A percentile compares a stretch with the other conserved stretches of the same genome.
Conservation (phyloP, 441 rosid genomes). For the Aquilaria agallochum region DNA sequence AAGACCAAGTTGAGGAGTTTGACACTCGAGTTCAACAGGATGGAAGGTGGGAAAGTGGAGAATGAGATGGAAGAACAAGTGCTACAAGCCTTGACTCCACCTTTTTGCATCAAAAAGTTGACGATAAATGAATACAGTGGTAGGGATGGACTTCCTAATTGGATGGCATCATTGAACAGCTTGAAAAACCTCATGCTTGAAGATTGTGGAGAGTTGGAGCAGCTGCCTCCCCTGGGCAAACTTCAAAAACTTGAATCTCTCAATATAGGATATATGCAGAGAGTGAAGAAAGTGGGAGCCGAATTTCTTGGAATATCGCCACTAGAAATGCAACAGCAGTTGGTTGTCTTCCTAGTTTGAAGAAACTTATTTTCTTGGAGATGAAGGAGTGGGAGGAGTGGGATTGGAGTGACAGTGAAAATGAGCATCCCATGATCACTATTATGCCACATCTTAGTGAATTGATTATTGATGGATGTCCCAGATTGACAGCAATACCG, state of each 20-base stretch:
- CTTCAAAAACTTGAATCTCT: conserved; percentile 13
- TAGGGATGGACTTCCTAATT: no score
- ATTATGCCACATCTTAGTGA: conserved; percentile 15
- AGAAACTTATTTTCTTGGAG: not conserved
- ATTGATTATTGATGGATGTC: not conserved
- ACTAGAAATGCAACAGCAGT: not conserved
- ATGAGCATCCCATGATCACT: not conserved
- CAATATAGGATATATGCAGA: not conserved
- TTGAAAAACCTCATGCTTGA: no score
- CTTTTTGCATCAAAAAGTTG: no score
- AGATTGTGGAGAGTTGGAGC: no score
- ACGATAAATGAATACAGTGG: no score
- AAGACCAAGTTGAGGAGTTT: conserved; percentile 7
- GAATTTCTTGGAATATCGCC: conserved; percentile 13
- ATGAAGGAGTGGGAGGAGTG: conserved; percentile 15
- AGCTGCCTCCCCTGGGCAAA: not conserved
- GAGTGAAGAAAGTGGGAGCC: conserved; percentile 4
- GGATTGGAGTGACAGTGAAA: conserved; percentile 8
- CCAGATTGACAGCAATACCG: conserved; percentile 3
- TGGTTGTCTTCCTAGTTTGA: conserved; percentile 7
- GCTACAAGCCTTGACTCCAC: no score
- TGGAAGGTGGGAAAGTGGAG: no score
- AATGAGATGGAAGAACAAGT: no score
- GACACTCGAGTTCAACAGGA: not conserved
- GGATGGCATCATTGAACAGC: no score